Evolutionary conservation across 768 basidiomycete genomes (phyloP).

Genomic region (Suillus alpinus): DNA sequence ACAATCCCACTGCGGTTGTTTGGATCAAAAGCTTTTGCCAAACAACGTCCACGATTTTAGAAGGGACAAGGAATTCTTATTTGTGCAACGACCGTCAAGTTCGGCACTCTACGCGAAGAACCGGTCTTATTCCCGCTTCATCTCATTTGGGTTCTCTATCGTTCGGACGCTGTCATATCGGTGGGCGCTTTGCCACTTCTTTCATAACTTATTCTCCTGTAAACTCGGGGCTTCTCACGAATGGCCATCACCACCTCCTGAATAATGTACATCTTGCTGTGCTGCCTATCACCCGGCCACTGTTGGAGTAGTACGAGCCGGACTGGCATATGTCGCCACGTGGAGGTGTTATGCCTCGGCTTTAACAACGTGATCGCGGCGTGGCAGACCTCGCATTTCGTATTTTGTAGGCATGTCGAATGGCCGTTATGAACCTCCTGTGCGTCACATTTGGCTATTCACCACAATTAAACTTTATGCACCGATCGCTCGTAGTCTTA

Average conservation of each 20-base stretch:
- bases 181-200: not conserved
- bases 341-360: not conserved
- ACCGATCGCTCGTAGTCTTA: not conserved
- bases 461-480: not conserved
- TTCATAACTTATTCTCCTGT: not conserved
- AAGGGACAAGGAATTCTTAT: not conserved
- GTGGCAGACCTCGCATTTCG: not conserved
- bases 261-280: not conserved
- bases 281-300: not conserved
- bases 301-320: not conserved
- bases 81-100: not conserved
- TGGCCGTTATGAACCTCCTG: not conserved
- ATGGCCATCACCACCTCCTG: not conserved
- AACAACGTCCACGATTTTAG: conserved; percentile 16
- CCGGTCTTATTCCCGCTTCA: not conserved
- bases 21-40: conserved; percentile 25
- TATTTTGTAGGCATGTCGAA: not conserved
- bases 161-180: not conserved
- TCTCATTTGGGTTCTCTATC: not conserved
- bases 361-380: not conserved
- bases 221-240: not conserved
- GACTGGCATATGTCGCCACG: not conserved
- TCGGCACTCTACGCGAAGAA: not conserved
- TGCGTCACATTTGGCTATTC: not conserved
- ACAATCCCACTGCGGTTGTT: conserved; percentile 18